Conservation (phyloP, 1,284 basidiomycete genomes). For the Irpex sp. region DNA sequence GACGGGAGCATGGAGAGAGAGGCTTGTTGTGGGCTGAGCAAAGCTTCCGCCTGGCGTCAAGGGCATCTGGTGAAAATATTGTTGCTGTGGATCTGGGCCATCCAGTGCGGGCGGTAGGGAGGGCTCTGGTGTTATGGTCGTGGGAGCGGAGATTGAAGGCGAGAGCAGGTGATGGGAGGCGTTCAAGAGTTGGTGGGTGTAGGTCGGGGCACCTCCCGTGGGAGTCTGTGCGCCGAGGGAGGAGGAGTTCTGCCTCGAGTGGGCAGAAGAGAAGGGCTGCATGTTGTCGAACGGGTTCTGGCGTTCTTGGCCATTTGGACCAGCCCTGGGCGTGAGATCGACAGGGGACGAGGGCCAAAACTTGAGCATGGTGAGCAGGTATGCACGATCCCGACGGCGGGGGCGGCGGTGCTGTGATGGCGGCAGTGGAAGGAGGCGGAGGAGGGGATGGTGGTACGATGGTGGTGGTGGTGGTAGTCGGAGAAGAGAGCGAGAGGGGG, state of each 20-base stretch:
- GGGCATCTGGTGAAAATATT: slow-evolving; percentile 30
- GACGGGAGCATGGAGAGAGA: slow-evolving; percentile 76
- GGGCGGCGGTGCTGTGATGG: slow-evolving; percentile 8
- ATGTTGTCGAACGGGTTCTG: slow-evolving; percentile 68
- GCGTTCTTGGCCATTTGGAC: slow-evolving; percentile 47
- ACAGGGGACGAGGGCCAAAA: slow-evolving; percentile 64
- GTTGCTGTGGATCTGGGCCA: slow-evolving; percentile 18
- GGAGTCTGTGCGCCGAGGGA: slow-evolving; percentile 13
- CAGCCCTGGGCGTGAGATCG: slow-evolving; percentile 71
- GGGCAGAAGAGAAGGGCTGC: slow-evolving; percentile 24
- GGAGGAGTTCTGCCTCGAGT: slow-evolving; percentile 7
- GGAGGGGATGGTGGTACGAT: background rate
- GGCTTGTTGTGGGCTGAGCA: slow-evolving; percentile 64
- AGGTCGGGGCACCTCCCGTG: slow-evolving; percentile 22
- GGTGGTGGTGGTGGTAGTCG: background rate
- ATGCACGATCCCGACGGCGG: background rate
- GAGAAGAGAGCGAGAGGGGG: background rate
- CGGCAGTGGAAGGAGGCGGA: slow-evolving; percentile 3
- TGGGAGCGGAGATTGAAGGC: slow-evolving; percentile 27
- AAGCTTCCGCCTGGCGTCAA: slow-evolving; percentile 40
- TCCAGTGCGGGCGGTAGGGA: background rate
- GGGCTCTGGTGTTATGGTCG: slow-evolving; percentile 17
- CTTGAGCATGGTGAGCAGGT: slow-evolving; percentile 50
- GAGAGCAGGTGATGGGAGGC: slow-evolving; percentile 26
- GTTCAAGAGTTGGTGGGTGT: slow-evolving; percentile 40